Conservation (phyloP, 352 stramenopile species). For the Globisporangium takayamanum region DNA sequence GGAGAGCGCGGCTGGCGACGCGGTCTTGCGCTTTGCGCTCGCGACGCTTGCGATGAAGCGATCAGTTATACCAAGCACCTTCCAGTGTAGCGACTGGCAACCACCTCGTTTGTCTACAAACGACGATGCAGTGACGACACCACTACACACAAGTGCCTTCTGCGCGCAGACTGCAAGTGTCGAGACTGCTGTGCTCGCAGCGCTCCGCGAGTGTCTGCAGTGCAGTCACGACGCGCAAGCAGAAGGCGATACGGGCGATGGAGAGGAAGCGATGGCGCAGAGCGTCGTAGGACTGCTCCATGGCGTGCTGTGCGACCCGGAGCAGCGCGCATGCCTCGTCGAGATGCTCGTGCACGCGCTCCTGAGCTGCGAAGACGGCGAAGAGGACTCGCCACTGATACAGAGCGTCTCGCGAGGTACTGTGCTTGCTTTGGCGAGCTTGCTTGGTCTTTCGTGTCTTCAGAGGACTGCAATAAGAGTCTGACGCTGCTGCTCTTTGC, state of each 20-base stretch:
- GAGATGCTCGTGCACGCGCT: conserved; percentile 4
- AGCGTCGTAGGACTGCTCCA: background rate
- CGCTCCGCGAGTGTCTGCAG: conserved; percentile 6
- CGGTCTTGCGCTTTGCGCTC: conserved; percentile 22
- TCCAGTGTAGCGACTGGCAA: background rate
- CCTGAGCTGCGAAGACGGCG: conserved; percentile 1
- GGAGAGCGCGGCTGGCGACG: conserved; percentile 5
- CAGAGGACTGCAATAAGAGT: background rate
- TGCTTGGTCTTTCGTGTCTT: background rate
- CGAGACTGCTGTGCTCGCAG: background rate
- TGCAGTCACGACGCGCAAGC: background rate
- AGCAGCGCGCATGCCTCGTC: conserved; percentile 2
- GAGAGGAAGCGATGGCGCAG: conserved; percentile 3
- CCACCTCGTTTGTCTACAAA: background rate
- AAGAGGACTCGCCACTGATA: conserved; percentile 6
- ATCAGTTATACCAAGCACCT: background rate
- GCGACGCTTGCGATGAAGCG: conserved; percentile 27
- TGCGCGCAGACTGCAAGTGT: background rate
- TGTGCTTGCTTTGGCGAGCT: background rate
- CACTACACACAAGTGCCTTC: too few relatives aligned
- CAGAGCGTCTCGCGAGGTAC: conserved; percentile 9
- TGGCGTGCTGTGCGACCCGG: background rate
- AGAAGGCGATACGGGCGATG: background rate
- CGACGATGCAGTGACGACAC: background rate
- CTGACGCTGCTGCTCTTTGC: background rate